phyloP scores from a whole-genome alignment of 2,329 filamentous ascomycete genomes.

The Graphium sp. region DNA sequence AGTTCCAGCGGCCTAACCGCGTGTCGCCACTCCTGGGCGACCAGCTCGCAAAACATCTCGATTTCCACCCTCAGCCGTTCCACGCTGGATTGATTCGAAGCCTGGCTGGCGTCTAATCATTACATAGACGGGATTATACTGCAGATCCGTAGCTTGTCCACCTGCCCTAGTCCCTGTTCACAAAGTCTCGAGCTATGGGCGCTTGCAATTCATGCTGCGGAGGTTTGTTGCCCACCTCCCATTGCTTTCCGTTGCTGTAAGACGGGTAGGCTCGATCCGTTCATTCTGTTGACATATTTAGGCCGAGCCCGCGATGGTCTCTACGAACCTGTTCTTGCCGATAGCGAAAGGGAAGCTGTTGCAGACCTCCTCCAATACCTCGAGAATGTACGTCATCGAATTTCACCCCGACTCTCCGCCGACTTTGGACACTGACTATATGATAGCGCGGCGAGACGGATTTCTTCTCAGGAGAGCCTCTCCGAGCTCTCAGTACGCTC shows the following conservation, averaged over 20 bases:
- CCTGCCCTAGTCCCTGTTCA: constrained; percentile 3
- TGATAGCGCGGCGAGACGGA: constrained; percentile 82
- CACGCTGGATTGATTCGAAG: too few relatives aligned
- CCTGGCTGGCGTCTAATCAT: too few relatives aligned
- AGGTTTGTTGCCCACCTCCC: constrained; percentile 11
- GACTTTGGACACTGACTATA: constrained; percentile 12
- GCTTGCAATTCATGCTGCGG: constrained; percentile 47
- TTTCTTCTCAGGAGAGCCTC: constrained; percentile 92
- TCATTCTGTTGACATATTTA: constrained; percentile 12
- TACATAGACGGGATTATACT: too few relatives aligned
- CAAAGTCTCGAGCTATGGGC: constrained; percentile 30
- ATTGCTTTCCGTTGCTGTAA: background rate
- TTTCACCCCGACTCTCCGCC: constrained; percentile 2
- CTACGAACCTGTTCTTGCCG: constrained; percentile 77
- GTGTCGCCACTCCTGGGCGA: too few relatives aligned
- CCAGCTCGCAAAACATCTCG: too few relatives aligned
- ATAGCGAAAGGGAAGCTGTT: constrained; percentile 92
- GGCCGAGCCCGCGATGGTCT: constrained; percentile 66
- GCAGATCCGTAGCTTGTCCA: constrained; percentile 1
- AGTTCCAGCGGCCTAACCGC: too few relatives aligned
- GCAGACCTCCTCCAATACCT: constrained; percentile 90
- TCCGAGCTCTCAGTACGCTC: constrained; percentile 83
- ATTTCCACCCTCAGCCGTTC: constrained; percentile 2
- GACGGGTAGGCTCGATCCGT: background rate
- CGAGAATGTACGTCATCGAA: constrained; percentile 58